Base-by-base conservation (phyloP, 2,329 filamentous ascomycete genomes). In the Aspergillus ochraceoroseus region DNA sequence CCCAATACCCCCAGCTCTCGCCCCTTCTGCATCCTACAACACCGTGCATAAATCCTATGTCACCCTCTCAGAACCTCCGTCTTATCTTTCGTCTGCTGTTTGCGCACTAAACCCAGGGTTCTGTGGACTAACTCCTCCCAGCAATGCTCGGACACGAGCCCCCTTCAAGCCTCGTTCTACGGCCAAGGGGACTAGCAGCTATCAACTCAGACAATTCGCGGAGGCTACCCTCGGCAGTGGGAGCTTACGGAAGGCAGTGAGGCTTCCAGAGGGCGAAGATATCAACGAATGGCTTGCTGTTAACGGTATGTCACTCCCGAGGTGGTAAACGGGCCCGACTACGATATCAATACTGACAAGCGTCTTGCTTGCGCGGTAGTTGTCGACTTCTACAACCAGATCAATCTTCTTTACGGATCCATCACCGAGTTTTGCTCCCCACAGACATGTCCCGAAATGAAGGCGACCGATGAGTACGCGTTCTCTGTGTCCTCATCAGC, bases 381-480 rank as follows among this genome's bases (percentile, higher is more conserved):
- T 72, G 92, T 98, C 72, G 92, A 98, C 70, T 98, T 98, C 70
- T 98, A 98, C 79, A 98, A 98, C 73, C 92, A 98, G 70, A 94
- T 98, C 74, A 98, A 98, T 70, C 78, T 98, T 23, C 82, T 98
- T 44, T 98, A 98, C 65, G 94, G 94, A 44, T 92, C 92, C 52
- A 98, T 98, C 63, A 98, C 92, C 45, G 92, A 98, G 64, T 98
- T 98, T 70, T 98, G 92, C 74, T 96, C 92, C 17, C 90, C 92
- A 20, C 85, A 92, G 63, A 88, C 88, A 51, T 98, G 92, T 65
- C 92, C 92, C 0, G 92, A 96, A 71, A 98, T 98, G 92, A 98
- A 98, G 70, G 92, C 92, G n/a, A 98, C 92, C 7, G 94, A 98
- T 70, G 92, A 98, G 84, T 92, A 76, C 51, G 79, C 44, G 23